Base-by-base conservation (phyloP, 2,329 filamentous ascomycete species). In the Diaporthe amygdali region DNA sequence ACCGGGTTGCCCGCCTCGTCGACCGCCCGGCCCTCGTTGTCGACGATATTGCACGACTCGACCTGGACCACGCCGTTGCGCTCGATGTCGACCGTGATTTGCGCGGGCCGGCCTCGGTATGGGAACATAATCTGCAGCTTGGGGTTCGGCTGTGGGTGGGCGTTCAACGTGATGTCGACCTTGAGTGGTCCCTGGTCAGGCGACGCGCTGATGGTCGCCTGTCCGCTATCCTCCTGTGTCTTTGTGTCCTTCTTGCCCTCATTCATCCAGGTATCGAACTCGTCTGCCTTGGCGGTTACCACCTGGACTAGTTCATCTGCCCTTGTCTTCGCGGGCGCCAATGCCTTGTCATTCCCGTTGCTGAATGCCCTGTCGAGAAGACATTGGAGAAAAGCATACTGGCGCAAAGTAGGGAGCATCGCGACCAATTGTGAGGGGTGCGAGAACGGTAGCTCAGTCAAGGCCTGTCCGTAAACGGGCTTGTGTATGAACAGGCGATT, bases 351-450 rank as follows among this genome's bases (percentile, higher is more conserved):
- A 37, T 76, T 66, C 55, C 77, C 79, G 5, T 81, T 77, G 44
- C 83, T 84, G 76, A 94, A 93, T 70, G 87, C 90, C 63, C 88
- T 89, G 69, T 86, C 83, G 4, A 96, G 84, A 2, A 96, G 80
- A 0, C 85, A 89, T 1, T 90, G 90, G 5, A 94, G 83, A 74
- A 93, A 90, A 0, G 92, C 92, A 77, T 94, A 96, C 78, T 96
- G 94, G 17, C 94, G 87, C 20, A 96, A 83, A 5, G 87, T 84
- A 0, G 94, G 93, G n/a, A 97, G 85, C 77, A 95, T 89, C 67
- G 89, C 87, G 8, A 95, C 83, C 5, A 97, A 83, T 77, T 97
- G 93, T 63, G 90, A 88, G 0, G 94, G 94, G 76, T 97, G 94
- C 2, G 90, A 89, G 77, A 97, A 96, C 0, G 93, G 90, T 39